phyloP scores from a whole-genome alignment of 208 protist genomes.

The Acanthamoeba sp. region DNA sequence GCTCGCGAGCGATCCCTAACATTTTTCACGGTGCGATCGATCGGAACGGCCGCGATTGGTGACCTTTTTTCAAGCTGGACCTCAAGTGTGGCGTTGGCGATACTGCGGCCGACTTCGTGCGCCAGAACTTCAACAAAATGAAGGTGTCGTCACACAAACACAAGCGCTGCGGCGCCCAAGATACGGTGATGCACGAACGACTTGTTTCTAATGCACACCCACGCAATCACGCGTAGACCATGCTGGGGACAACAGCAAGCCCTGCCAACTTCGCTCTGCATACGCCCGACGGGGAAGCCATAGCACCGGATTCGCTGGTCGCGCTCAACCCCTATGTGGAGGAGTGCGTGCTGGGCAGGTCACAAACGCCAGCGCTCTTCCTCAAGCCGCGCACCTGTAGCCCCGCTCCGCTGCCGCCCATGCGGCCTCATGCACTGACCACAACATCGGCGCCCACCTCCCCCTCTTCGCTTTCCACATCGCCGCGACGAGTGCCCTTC shows the following conservation, averaged over 20 bases:
- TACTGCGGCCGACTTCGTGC: conserved; percentile 9
- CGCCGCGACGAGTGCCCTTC: neutral
- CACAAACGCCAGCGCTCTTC: neutral
- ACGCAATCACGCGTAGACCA: neutral
- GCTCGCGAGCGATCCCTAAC: no score
- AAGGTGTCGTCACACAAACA: neutral
- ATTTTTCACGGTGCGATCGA: no score
- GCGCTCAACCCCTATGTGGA: neutral
- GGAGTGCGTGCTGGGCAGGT: neutral
- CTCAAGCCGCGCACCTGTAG: neutral
- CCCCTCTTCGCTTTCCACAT: neutral
- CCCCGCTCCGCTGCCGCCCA: neutral
- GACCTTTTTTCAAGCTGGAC: conserved; percentile 5
- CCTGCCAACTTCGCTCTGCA: neutral
- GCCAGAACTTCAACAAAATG: neutral
- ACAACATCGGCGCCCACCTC: neutral
- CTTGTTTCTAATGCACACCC: neutral
- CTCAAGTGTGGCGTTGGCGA: neutral
- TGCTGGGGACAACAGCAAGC: neutral
- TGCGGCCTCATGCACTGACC: neutral
- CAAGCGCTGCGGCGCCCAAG: no score
- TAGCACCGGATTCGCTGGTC: neutral
- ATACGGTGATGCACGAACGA: no score
- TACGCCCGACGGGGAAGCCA: neutral
- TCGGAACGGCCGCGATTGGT: no score